Evolutionary conservation across 2,329 filamentous ascomycete species (phyloP), one percentile per base, ranked within the genome.

Genomic region (Stenocarpella maydis): DNA sequence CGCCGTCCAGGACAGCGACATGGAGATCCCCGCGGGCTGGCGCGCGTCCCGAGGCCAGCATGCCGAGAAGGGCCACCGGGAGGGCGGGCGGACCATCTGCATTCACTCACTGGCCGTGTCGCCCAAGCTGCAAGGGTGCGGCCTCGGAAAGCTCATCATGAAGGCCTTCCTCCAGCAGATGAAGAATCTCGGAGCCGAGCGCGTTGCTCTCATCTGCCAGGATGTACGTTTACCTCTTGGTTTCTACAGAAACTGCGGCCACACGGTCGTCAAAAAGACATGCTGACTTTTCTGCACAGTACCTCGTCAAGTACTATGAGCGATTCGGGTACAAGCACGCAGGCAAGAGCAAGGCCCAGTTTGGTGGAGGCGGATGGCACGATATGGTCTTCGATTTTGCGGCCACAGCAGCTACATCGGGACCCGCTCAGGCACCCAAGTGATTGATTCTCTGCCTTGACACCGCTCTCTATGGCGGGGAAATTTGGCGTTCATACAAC

Each of bases 51-150:
- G 80, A 67, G 78, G 77, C 65, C 80, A 82, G 65, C 77, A 80
- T 55, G 82, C 85, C 43, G 77, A 79, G 1, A 76, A 89, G 12
- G 93, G 93, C 39, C 93, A 97, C 79, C 88, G 92, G 74, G 88
- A 93, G 69, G 82, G 84, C 19, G 94, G 94, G 47, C 82, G 89
- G 52, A 97, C 93, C 0, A 86, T 97, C 67, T 93, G 90, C 67
- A 82, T 97, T 61, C 95, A 98, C 80, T 95, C 92, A 0, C 85
- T 98, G 6, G 93, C 92, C 21, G 90, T 97, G 7, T 84, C 92
- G 67, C 93, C 93, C 0, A 87, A 90, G 70, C 88, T 94, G 68
- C 93, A 96, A 73, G 85, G 88, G 41, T 88, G 90, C 69, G 92
- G 93, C 1, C 83, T 97, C 3, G 95, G 92, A 19, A 89, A 87